A percentile compares a stretch with the other conserved stretches of the same genome.
These are phyloP conservation scores for Picochlorum sp. DNA, from an alignment of 139 green algal species.

Conservation along the genomic window DNA sequence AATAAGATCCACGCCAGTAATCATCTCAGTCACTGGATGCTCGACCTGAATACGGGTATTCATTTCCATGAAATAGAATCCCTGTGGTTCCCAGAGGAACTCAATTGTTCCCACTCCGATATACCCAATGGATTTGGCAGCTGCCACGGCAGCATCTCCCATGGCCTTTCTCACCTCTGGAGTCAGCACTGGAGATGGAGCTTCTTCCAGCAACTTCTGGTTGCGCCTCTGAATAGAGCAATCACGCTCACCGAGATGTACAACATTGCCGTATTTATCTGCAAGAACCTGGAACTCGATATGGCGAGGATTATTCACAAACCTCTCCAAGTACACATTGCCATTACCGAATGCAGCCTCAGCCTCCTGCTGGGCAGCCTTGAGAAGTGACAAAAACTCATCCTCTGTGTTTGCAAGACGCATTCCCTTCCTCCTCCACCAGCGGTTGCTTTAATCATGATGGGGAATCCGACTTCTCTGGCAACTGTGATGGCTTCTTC, in stretches of 20 bases:
- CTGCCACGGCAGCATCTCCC: slow-evolving; percentile 74
- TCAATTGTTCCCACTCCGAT: slow-evolving; percentile 84
- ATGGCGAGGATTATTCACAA: slow-evolving; percentile 84
- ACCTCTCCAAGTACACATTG: slow-evolving; percentile 89
- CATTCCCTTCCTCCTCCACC: slow-evolving; percentile 85
- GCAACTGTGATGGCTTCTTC: slow-evolving; percentile 62
- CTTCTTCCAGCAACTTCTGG: slow-evolving; percentile 98
- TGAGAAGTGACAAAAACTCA: slow-evolving; percentile 78
- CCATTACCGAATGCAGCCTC: slow-evolving; percentile 94
- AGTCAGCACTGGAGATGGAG: slow-evolving; percentile 75
- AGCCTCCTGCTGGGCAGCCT: slow-evolving; percentile 76
- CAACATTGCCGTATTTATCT: slow-evolving; percentile 90
- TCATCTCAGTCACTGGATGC: slow-evolving; percentile 93
- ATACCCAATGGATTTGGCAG: slow-evolving; percentile 76
- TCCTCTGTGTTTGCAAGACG: slow-evolving; percentile 62
- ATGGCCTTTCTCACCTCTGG: slow-evolving; percentile 82
- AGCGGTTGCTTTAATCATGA: slow-evolving; percentile 98
- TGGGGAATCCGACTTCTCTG: slow-evolving; percentile 67
- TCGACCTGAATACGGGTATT: slow-evolving; percentile 96
- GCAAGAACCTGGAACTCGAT: slow-evolving; percentile 97
- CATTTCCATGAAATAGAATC: slow-evolving; percentile 99
- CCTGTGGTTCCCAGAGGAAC: slow-evolving; percentile 89
- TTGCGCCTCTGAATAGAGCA: slow-evolving; percentile 95
- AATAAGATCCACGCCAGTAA: slow-evolving; percentile 88
- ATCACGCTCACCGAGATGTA: slow-evolving; percentile 93